Evolutionary conservation across 257 asterid species (phyloP).

Genomic region (Scutellaria barbata): DNA sequence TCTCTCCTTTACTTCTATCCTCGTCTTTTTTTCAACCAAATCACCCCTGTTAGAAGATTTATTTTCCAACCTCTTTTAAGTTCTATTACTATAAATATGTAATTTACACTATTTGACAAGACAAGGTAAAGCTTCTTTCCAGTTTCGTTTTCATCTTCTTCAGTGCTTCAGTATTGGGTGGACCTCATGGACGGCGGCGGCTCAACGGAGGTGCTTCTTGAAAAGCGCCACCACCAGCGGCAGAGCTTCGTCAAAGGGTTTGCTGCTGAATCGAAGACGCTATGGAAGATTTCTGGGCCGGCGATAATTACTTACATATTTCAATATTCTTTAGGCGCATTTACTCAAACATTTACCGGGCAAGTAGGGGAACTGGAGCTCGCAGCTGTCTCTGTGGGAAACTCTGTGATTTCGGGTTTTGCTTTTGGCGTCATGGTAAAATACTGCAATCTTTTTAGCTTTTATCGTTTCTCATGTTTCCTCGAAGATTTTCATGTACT

Average conservation of each 20-base stretch:
- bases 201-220: conserved; percentile 41
- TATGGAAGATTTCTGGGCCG: conserved; percentile 79
- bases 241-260: conserved; percentile 39
- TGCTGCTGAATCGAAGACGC: conserved; percentile 58
- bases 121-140: too few relatives aligned
- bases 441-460: background rate
- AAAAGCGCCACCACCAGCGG: conserved; percentile 24
- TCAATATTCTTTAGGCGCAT: conserved; percentile 78
- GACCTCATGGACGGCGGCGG: conserved; percentile 39
- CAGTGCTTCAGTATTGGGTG: background rate
- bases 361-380: conserved; percentile 71
- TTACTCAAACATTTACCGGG: conserved; percentile 71
- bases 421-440: conserved; percentile 78
- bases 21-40: too few relatives aligned
- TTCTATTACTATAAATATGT: too few relatives aligned
- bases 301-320: conserved; percentile 67
- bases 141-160: background rate
- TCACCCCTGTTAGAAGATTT: too few relatives aligned
- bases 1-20: too few relatives aligned
- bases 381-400: conserved; percentile 87
- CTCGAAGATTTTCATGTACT: background rate
- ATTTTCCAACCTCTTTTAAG: too few relatives aligned
- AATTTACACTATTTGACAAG: too few relatives aligned
- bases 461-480: background rate
- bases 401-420: conserved; percentile 79